These are phyloP conservation scores for Carallia brachiata DNA, from an alignment of 345 rosid genomes.

Conservation along the genomic window DNA sequence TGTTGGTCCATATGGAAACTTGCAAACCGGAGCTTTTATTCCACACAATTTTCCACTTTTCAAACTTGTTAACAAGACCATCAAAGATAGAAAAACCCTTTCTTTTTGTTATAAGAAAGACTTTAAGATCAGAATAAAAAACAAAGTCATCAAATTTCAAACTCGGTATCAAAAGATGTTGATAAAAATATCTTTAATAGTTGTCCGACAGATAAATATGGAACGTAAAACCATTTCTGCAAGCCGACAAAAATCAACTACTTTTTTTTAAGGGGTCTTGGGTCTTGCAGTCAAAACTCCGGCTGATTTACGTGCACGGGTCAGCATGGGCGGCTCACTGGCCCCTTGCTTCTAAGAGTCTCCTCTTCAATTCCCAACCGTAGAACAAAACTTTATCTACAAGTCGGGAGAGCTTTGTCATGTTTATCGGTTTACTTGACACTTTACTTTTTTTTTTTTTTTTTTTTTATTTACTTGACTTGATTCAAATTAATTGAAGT, in stretches of 20 bases:
- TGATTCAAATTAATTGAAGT: too few species aligned
- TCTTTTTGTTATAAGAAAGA: neutral
- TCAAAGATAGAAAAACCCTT: neutral
- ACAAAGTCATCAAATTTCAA: too few species aligned
- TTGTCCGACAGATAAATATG: too few species aligned
- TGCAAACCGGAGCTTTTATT: neutral
- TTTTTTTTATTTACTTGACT: too few species aligned
- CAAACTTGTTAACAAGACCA: neutral
- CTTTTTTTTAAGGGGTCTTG: neutral
- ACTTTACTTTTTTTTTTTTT: too few species aligned
- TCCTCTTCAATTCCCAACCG: neutral
- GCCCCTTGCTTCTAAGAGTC: constrained; percentile 10
- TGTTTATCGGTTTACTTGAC: too few species aligned
- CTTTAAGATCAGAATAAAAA: too few species aligned
- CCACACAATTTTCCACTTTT: neutral
- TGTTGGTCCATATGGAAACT: neutral
- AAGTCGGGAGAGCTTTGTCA: too few species aligned
- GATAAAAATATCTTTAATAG: too few species aligned
- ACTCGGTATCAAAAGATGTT: too few species aligned
- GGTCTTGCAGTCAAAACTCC: constrained; percentile 9
- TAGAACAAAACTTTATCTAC: neutral
- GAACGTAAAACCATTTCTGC: neutral
- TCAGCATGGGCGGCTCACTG: constrained; percentile 40
- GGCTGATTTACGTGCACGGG: constrained; percentile 9
- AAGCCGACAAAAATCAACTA: neutral